phyloP scores from a whole-genome alignment of 2,329 filamentous ascomycete species.

The Thielaviopsis ethacetica region DNA sequence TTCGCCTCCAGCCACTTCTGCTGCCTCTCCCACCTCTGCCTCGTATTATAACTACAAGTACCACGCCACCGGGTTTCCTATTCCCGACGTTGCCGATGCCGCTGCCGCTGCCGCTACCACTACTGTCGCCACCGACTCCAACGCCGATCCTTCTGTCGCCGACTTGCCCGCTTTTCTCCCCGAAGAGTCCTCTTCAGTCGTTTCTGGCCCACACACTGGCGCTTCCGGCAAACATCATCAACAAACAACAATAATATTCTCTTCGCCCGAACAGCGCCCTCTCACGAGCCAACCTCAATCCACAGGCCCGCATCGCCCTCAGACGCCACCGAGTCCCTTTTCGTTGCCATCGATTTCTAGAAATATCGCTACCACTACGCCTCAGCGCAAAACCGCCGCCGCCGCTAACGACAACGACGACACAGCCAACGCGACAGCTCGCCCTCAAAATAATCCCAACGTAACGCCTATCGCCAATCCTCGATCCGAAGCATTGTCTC shows the following conservation, averaged over 20 bases:
- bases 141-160: background rate
- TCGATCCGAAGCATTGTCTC: slow-evolving; percentile 15
- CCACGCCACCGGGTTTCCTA: background rate
- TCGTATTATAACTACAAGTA: background rate
- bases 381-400: background rate
- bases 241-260: background rate
- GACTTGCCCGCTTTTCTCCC: background rate
- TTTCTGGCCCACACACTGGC: background rate
- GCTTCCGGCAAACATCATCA: background rate
- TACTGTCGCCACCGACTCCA: background rate
- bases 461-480: slow-evolving; percentile 11
- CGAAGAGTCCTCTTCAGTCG: background rate
- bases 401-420: background rate
- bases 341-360: background rate
- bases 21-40: background rate
- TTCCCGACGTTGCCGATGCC: background rate
- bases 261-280: background rate
- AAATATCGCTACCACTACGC: background rate
- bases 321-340: background rate
- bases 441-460: background rate
- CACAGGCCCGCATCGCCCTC: background rate
- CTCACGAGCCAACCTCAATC: background rate
- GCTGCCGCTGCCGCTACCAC: background rate
- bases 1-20: background rate
- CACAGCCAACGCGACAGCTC: background rate